phyloP scores from a whole-genome alignment of 2,329 filamentous ascomycete species.

The Apiospora koreana region DNA sequence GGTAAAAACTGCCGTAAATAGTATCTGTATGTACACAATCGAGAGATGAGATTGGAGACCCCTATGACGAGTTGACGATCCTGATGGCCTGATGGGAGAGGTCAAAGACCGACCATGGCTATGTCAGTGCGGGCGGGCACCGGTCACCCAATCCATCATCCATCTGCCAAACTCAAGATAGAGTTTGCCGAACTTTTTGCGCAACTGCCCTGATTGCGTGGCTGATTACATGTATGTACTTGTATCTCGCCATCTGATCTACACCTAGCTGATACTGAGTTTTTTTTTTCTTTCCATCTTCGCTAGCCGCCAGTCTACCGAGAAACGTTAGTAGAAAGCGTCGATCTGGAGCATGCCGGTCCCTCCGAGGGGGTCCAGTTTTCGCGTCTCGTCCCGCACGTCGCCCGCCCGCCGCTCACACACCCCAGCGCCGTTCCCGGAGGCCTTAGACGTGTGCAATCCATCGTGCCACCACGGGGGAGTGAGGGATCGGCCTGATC shows the following conservation, averaged over 20 bases:
- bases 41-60: not conserved
- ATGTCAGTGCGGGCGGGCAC: not conserved
- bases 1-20: too few relatives aligned
- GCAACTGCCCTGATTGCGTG: not conserved
- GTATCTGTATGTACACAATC: too few relatives aligned
- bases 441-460: not conserved
- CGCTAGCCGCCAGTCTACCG: not conserved
- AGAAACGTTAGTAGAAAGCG: not conserved
- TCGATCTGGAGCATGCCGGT: not conserved
- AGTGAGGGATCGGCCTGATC: not conserved
- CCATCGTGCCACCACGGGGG: not conserved
- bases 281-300: not conserved
- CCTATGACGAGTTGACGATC: not conserved
- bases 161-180: not conserved
- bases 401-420: not conserved
- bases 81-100: not conserved
- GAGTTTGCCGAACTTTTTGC: not conserved
- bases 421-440: not conserved
- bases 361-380: not conserved
- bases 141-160: not conserved
- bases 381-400: constrained; percentile 7
- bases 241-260: not conserved
- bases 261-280: not conserved
- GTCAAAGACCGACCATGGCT: not conserved
- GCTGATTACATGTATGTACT: not conserved